A percentile compares a stretch with the other conserved stretches of the same genome.
These are phyloP conservation scores for Coniochaeta sp. DNA, from an alignment of 2,329 filamentous ascomycete genomes.

Conservation along the genomic window DNA sequence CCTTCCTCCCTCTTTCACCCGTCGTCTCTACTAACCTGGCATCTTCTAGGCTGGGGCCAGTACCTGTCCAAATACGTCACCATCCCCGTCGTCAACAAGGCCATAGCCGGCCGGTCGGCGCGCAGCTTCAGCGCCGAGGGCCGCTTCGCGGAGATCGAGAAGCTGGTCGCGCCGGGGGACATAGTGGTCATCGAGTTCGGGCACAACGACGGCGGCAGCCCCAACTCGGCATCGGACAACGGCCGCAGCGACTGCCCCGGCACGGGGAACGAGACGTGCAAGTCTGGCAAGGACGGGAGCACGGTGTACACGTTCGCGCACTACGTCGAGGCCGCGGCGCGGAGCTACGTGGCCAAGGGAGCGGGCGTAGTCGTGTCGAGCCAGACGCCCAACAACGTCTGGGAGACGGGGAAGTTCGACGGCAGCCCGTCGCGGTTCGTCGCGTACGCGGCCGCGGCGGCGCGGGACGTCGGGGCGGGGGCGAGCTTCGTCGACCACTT, in stretches of 20 bases:
- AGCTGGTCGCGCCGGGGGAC: slow-evolving; percentile 44
- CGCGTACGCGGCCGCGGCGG: slow-evolving; percentile 32
- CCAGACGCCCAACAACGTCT: slow-evolving; percentile 55
- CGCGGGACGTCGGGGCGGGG: slow-evolving; percentile 32
- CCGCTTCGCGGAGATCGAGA: slow-evolving; percentile 48
- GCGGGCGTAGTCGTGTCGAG: slow-evolving; percentile 52
- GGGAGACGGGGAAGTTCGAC: slow-evolving; percentile 44
- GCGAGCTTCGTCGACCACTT: slow-evolving; percentile 52
- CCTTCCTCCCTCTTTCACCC: background rate
- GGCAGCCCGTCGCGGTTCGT: slow-evolving; percentile 47
- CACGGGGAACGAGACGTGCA: slow-evolving; percentile 42
- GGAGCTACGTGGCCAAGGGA: slow-evolving; percentile 38
- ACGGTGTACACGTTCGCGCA: slow-evolving; percentile 21
- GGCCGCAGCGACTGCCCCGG: slow-evolving; percentile 51
- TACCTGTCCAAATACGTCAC: slow-evolving; percentile 43
- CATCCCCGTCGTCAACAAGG: slow-evolving; percentile 39
- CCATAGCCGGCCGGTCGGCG: slow-evolving; percentile 54
- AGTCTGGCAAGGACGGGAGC: slow-evolving; percentile 1
- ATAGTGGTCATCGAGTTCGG: slow-evolving; percentile 64
- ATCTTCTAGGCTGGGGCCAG: slow-evolving; percentile 47
- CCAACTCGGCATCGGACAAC: slow-evolving; percentile 43
- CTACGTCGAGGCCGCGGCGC: slow-evolving; percentile 23
- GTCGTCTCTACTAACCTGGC: background rate
- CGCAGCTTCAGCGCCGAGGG: slow-evolving; percentile 56
- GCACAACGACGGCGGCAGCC: slow-evolving; percentile 60